Conservation (phyloP, 225 moss, liverwort and hornwort genomes). For the Marchantia polymorpha region DNA sequence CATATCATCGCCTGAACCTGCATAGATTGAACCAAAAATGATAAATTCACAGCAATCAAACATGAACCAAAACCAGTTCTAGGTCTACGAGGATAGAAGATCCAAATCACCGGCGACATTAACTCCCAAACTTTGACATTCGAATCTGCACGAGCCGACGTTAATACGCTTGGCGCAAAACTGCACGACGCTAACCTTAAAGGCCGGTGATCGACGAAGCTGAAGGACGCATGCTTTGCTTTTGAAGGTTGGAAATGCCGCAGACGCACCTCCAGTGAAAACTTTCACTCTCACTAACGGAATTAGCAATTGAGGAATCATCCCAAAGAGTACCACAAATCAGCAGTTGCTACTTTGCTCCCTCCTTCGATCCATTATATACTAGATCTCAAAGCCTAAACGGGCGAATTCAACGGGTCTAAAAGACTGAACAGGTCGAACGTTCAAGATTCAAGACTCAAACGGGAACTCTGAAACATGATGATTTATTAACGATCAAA, state of each 20-base stretch:
- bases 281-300: too few relatives aligned
- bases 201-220: slow-evolving; percentile 15
- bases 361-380: too few relatives aligned
- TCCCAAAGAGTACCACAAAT: too few relatives aligned
- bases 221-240: not conserved
- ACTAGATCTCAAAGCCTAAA: too few relatives aligned
- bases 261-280: slow-evolving; percentile 2
- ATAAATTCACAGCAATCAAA: not conserved
- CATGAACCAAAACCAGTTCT: not conserved
- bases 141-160: not conserved
- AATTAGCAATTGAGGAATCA: too few relatives aligned
- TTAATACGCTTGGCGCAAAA: not conserved
- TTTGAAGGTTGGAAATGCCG: not conserved
- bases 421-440: too few relatives aligned
- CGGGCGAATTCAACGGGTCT: too few relatives aligned
- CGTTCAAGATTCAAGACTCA: too few relatives aligned
- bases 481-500: too few relatives aligned
- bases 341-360: too few relatives aligned
- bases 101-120: too few relatives aligned
- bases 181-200: slow-evolving; percentile 22
- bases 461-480: too few relatives aligned
- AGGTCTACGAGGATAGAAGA: not conserved
- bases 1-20: slow-evolving; percentile 95
- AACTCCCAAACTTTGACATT: not conserved
- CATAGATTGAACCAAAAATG: not conserved